Conservation (phyloP, 116 monocot species). For the Trichopus zeylanicus region DNA sequence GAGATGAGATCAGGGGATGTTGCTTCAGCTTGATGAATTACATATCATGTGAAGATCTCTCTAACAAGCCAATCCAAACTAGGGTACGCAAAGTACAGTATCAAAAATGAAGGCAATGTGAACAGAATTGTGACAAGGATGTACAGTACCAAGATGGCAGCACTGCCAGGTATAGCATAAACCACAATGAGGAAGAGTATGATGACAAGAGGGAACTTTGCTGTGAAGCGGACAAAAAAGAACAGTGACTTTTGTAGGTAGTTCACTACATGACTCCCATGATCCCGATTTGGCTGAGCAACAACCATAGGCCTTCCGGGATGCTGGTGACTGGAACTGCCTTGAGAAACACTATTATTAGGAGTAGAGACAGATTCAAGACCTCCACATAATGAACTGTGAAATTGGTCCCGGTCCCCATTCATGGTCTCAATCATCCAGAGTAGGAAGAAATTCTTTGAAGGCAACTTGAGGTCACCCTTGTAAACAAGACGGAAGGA, state of each 20-base stretch:
- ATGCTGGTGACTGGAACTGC: not conserved
- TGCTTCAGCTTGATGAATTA: not conserved
- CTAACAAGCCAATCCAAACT: slow-evolving; percentile 80
- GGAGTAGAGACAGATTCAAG: slow-evolving; percentile 21
- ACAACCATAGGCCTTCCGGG: slow-evolving; percentile 6
- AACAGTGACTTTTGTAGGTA: slow-evolving; percentile 33
- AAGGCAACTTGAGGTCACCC: slow-evolving; percentile 62
- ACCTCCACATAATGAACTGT: slow-evolving; percentile 14
- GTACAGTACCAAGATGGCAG: slow-evolving; percentile 63
- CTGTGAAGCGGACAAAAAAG: slow-evolving; percentile 50
- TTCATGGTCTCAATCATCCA: slow-evolving; percentile 95
- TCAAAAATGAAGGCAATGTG: slow-evolving; percentile 66
- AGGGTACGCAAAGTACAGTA: slow-evolving; percentile 76
- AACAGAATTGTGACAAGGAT: slow-evolving; percentile 58
- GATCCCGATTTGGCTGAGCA: not conserved
- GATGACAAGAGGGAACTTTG: slow-evolving; percentile 75
- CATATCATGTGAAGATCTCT: slow-evolving; percentile 48
- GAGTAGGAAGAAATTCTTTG: slow-evolving; percentile 75
- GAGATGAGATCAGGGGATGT: no score
- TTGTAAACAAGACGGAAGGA: slow-evolving; percentile 72
- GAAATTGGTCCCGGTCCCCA: slow-evolving; percentile 35
- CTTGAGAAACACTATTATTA: not conserved
- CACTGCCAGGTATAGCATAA: slow-evolving; percentile 75
- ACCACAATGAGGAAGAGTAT: slow-evolving; percentile 69
- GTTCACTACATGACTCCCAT: not conserved